These are phyloP conservation scores for Puccinellia tenuiflora DNA, from an alignment of 176 grass and related monocot species.

Conservation along the genomic window DNA sequence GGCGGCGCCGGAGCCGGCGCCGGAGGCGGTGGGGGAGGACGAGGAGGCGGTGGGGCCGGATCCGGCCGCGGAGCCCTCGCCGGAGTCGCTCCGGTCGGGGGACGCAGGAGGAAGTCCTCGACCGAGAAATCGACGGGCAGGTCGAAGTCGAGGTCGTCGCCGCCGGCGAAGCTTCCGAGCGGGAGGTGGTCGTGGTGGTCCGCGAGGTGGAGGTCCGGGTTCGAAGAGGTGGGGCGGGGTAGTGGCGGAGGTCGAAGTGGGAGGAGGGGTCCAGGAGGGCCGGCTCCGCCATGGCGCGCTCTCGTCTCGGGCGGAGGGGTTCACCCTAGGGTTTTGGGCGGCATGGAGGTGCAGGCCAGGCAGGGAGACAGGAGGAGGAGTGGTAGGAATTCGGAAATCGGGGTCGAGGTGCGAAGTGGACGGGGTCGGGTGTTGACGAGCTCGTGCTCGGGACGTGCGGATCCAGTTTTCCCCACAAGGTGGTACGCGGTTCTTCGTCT, in stretches of 20 bases:
- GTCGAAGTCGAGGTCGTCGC: constrained; percentile 55
- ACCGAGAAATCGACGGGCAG: constrained; percentile 64
- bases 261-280: constrained; percentile 38
- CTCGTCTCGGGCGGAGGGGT: background rate
- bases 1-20: constrained; percentile 39
- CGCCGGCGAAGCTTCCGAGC: constrained; percentile 28
- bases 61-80: constrained; percentile 38
- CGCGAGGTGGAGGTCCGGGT: constrained; percentile 48
- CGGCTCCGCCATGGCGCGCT: constrained; percentile 71
- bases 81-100: constrained; percentile 30
- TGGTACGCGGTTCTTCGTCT: fast-evolving
- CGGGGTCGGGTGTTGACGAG: constrained; percentile 34
- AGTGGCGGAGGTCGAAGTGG: constrained; percentile 47
- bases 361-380: background rate
- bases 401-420: background rate
- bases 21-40: constrained; percentile 42
- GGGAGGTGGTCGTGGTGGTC: constrained; percentile 26
- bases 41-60: constrained; percentile 24
- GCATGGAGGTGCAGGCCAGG: constrained; percentile 28
- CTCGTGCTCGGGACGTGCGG: constrained; percentile 22
- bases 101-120: constrained; percentile 66
- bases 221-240: constrained; percentile 41
- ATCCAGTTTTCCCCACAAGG: background rate
- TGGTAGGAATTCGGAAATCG: background rate
- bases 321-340: constrained; percentile 56